Percentiles rank a stretch among this genome's conserved stretches.
phyloP scores from a whole-genome alignment of 1,139 yeast genomes.

The Nakaseomyces delphensis region DNA sequence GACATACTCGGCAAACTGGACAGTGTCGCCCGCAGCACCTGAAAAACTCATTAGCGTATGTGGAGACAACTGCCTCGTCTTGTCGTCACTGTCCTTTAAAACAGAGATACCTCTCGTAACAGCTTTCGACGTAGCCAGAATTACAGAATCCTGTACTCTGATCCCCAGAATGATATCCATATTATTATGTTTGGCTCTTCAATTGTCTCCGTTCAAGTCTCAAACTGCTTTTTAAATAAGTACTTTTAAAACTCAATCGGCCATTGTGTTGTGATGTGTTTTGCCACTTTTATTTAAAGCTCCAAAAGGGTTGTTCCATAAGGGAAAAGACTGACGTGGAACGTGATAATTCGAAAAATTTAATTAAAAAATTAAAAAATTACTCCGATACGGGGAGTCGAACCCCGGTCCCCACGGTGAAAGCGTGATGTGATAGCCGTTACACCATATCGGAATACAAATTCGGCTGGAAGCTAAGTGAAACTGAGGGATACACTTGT shows the following conservation, averaged over 20 bases:
- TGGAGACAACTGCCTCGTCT: slow-evolving; percentile 67
- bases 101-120: slow-evolving; percentile 90
- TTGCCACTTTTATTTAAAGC: slow-evolving; percentile 7
- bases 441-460: slow-evolving; percentile 9
- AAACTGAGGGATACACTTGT: background rate
- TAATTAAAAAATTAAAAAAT: background rate
- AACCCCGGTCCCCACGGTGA: slow-evolving; percentile 11
- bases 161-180: slow-evolving; percentile 90
- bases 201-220: background rate
- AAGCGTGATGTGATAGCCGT: slow-evolving; percentile 11
- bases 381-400: slow-evolving; percentile 11
- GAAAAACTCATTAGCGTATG: slow-evolving; percentile 82
- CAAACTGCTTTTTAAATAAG: background rate
- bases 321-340: background rate
- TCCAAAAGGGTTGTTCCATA: slow-evolving; percentile 1
- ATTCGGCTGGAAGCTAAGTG: background rate
- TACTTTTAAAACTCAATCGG: background rate
- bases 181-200: background rate
- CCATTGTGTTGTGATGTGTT: background rate
- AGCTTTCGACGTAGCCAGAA: slow-evolving; percentile 88
- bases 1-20: slow-evolving; percentile 89
- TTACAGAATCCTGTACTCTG: slow-evolving; percentile 68
- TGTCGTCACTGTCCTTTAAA: slow-evolving; percentile 78
- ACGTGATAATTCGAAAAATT: background rate
- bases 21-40: slow-evolving; percentile 96